Percentiles rank a stretch among this genome's conserved stretches.
These are phyloP conservation scores for Sclerotinia spermophila DNA, from an alignment of 2,329 filamentous ascomycete species.

Conservation along the genomic window DNA sequence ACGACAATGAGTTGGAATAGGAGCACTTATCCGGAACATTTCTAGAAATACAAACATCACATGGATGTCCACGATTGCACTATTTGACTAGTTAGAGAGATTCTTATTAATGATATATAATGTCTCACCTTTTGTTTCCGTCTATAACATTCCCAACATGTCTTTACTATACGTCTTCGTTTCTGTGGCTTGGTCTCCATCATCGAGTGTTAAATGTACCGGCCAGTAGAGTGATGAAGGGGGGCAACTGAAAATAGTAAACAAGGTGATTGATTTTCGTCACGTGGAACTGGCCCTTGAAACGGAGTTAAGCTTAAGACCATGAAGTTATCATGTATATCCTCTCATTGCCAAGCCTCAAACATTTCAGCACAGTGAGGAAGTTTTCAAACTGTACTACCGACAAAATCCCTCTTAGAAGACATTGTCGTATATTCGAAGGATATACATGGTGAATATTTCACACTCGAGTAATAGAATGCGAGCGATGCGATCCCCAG, in stretches of 20 bases:
- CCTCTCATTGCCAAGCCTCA: not conserved
- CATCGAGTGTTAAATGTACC: not conserved
- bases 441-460: too few relatives aligned
- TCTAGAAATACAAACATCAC: conserved; percentile 30
- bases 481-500: too few relatives aligned
- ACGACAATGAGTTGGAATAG: conserved; percentile 53
- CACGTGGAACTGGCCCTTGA: not conserved
- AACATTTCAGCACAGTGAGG: not conserved
- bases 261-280: not conserved
- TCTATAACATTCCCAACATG: conserved; percentile 52
- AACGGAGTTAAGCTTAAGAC: not conserved
- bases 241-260: not conserved
- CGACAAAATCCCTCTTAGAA: not conserved
- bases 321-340: not conserved
- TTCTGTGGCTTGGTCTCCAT: conserved; percentile 37
- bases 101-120: not conserved
- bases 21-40: conserved; percentile 52
- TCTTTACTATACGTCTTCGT: conserved; percentile 55
- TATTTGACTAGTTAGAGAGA: not conserved
- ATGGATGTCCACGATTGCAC: conserved; percentile 20
- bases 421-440: not conserved
- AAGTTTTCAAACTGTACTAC: not conserved
- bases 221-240: not conserved
- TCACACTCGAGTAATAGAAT: not conserved
- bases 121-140: conserved; percentile 21